These are phyloP conservation scores for Podaxis sp. DNA, from an alignment of 768 basidiomycete species.

Conservation along the genomic window DNA sequence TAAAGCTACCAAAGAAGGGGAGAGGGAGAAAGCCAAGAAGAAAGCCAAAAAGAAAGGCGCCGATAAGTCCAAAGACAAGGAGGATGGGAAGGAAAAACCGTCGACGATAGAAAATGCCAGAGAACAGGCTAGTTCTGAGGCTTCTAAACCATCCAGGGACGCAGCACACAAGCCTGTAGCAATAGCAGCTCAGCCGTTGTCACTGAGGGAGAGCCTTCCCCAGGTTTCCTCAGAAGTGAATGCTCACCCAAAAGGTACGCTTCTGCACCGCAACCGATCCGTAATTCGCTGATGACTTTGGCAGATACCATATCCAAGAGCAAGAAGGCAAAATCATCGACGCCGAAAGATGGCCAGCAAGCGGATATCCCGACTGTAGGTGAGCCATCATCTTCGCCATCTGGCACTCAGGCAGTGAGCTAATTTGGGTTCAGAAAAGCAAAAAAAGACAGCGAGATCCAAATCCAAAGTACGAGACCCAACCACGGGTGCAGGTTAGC, in stretches of 20 bases:
- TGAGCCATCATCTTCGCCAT: background rate
- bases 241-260: background rate
- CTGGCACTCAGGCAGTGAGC: background rate
- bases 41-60: conserved; percentile 16
- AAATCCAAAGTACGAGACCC: conserved; percentile 6
- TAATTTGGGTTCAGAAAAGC: background rate
- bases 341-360: background rate
- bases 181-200: background rate
- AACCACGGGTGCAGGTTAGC: conserved; percentile 8
- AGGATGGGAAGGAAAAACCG: conserved; percentile 8
- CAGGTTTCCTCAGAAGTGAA: background rate
- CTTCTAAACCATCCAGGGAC: background rate
- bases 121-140: background rate
- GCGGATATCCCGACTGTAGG: background rate
- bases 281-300: background rate
- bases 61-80: background rate
- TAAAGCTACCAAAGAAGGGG: conserved; percentile 6
- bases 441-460: background rate
- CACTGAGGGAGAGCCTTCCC: background rate
- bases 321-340: background rate
- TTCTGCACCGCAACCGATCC: background rate
- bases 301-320: background rate
- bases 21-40: conserved; percentile 7
- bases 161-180: background rate
- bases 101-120: conserved; percentile 5